Evolutionary conservation across 345 rosid genomes (phyloP).

Genomic region (Salix suchowensis): DNA sequence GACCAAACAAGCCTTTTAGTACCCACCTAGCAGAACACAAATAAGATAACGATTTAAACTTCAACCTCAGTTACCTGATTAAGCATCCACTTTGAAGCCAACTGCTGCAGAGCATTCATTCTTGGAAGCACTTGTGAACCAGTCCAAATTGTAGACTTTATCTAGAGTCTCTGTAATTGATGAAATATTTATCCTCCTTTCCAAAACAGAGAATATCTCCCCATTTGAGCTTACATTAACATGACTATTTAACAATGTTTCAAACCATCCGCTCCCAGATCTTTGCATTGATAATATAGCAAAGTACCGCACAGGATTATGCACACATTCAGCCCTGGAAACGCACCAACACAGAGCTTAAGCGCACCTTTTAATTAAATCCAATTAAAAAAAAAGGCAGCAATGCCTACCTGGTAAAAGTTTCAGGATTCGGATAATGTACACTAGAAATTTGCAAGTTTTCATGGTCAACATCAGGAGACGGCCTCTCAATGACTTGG

Average conservation of each 20-base stretch:
- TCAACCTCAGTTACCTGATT: constrained; percentile 59
- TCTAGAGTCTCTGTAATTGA: constrained; percentile 62
- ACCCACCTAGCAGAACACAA: background rate
- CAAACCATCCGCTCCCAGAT: constrained; percentile 99
- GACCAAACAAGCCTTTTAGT: background rate
- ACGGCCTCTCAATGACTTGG: constrained; percentile 41
- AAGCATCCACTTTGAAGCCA: constrained; percentile 99
- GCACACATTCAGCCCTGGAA: constrained; percentile 66
- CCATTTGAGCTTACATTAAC: constrained; percentile 88
- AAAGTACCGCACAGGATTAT: constrained; percentile 77
- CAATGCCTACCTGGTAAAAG: constrained; percentile 64
- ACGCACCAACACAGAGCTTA: background rate
- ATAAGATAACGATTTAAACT: background rate
- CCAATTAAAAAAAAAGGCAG: constrained; percentile 1
- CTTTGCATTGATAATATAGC: constrained; percentile 93
- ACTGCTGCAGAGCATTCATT: constrained; percentile 92
- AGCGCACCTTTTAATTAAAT: background rate
- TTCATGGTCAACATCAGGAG: constrained; percentile 9
- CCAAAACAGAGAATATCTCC: constrained; percentile 68
- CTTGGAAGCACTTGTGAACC: constrained; percentile 87
- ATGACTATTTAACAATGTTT: constrained; percentile 91
- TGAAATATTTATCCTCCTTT: constrained; percentile 62
- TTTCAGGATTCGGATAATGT: constrained; percentile 79
- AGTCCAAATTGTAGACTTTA: constrained; percentile 81
- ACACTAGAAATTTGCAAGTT: constrained; percentile 30